Evolutionary conservation across 139 green algal genomes (phyloP).

Genomic region (Chlorella sp.): DNA sequence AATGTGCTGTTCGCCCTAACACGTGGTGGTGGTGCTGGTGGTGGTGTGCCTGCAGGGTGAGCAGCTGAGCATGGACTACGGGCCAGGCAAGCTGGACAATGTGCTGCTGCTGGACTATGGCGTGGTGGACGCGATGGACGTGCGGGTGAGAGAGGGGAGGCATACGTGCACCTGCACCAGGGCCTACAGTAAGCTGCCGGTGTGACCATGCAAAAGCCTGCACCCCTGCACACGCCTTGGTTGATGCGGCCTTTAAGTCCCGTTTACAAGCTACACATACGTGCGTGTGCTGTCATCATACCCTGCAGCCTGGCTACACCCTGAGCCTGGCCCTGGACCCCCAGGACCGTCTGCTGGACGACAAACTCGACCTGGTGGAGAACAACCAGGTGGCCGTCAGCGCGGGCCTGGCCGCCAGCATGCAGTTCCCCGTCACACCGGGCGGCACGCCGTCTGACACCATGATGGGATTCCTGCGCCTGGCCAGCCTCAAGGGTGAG

Average conservation of each 20-base stretch:
- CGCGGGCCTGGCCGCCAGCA: constrained; percentile 14
- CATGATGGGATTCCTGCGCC: constrained; percentile 76
- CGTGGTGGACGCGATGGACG: constrained; percentile 40
- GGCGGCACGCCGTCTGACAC: constrained; percentile 30
- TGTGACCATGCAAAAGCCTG: background rate
- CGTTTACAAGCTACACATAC: no score
- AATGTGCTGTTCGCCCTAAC: no score
- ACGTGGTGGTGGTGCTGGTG: no score
- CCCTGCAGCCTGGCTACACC: constrained; percentile 65
- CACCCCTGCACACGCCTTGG: background rate
- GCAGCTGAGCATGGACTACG: constrained; percentile 59
- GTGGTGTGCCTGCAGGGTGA: constrained; percentile 34
- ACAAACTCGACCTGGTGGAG: constrained; percentile 91
- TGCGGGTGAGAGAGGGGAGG: no score
- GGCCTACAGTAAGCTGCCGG: background rate
- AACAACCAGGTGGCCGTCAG: no score
- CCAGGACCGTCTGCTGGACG: constrained; percentile 65
- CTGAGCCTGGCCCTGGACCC: constrained; percentile 67
- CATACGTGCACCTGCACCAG: background rate
- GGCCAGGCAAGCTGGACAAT: constrained; percentile 47
- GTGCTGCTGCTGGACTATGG: constrained; percentile 75
- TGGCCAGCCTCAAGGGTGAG: constrained; percentile 60
- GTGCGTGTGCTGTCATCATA: no score
- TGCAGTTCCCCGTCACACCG: constrained; percentile 44
- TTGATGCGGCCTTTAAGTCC: background rate